Conservation (phyloP, 345 rosid species). For the Lepidium didymum region DNA sequence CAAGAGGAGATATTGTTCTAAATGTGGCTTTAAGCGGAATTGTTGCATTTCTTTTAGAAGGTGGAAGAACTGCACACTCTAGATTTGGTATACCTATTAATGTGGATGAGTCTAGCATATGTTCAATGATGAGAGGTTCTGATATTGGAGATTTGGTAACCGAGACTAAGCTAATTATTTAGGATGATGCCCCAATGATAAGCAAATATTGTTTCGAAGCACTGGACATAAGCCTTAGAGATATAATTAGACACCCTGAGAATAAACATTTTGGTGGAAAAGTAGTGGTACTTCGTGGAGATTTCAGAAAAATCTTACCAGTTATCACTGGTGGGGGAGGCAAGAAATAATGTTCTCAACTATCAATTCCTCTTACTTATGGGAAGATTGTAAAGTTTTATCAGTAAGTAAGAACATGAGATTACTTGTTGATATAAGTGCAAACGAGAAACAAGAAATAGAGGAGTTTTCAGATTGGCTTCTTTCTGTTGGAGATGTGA, state of each 20-base stretch:
- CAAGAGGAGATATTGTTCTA: not conserved
- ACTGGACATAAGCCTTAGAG: not conserved
- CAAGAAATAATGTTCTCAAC: not conserved
- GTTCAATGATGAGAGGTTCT: not conserved
- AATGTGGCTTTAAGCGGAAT: not conserved
- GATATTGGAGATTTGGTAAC: not conserved
- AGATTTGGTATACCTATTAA: not conserved
- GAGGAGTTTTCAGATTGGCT: not conserved
- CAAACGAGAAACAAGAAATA: not conserved
- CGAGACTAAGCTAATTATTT: not conserved
- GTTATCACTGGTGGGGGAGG: not conserved
- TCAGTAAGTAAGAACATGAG: not conserved
- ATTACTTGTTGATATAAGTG: fast-evolving
- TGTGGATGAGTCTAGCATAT: not conserved
- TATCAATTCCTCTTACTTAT: not conserved
- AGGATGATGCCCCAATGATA: not conserved
- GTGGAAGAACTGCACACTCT: not conserved
- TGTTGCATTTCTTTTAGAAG: not conserved
- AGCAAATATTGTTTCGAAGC: not conserved
- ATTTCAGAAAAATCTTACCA: not conserved
- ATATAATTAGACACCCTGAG: too few species aligned
- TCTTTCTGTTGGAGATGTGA: not conserved
- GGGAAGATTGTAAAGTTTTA: not conserved
- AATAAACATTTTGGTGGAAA: not conserved
- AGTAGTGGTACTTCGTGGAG: not conserved